Conservation (phyloP, 352 stramenopile genomes). For the Aphanomyces euteiches region DNA sequence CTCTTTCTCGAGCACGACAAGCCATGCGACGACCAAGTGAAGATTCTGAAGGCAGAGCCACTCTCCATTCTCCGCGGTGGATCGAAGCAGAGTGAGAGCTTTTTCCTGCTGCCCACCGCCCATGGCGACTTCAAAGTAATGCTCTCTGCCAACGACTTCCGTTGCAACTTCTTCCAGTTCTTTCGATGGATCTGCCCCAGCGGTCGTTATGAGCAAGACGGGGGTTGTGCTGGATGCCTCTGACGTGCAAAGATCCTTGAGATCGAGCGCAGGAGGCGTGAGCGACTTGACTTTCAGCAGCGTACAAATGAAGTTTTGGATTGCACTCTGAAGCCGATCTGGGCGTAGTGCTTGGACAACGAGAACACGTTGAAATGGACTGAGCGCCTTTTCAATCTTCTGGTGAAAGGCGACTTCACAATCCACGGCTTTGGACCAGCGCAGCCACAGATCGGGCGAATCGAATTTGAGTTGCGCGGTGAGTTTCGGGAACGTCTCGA, state of each 20-base stretch:
- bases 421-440: constrained; percentile 84
- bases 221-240: constrained; percentile 75
- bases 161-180: constrained; percentile 91
- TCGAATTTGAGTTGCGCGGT: constrained; percentile 77
- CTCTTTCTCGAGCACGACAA: constrained; percentile 90
- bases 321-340: constrained; percentile 86
- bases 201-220: constrained; percentile 89
- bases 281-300: constrained; percentile 85
- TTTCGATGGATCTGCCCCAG: constrained; percentile 91
- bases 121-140: constrained; percentile 94
- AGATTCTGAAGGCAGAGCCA: constrained; percentile 97
- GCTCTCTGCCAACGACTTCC: constrained; percentile 70
- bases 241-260: constrained; percentile 61
- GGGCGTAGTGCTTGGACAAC: constrained; percentile 90
- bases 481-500: constrained; percentile 67
- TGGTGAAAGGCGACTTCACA: constrained; percentile 90
- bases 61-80: constrained; percentile 72
- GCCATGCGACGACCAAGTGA: constrained; percentile 92
- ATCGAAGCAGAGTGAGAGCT: constrained; percentile 77
- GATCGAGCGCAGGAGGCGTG: constrained; percentile 72
- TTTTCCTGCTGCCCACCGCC: constrained; percentile 92
- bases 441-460: constrained; percentile 80
- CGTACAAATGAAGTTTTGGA: constrained; percentile 87
- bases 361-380: constrained; percentile 89
- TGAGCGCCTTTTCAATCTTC: constrained; percentile 79